A percentile compares a stretch with the other conserved stretches of the same genome.
These are phyloP conservation scores for Suhomyces coccinellae DNA, from an alignment of 1,139 yeast genomes.

Conservation along the genomic window DNA sequence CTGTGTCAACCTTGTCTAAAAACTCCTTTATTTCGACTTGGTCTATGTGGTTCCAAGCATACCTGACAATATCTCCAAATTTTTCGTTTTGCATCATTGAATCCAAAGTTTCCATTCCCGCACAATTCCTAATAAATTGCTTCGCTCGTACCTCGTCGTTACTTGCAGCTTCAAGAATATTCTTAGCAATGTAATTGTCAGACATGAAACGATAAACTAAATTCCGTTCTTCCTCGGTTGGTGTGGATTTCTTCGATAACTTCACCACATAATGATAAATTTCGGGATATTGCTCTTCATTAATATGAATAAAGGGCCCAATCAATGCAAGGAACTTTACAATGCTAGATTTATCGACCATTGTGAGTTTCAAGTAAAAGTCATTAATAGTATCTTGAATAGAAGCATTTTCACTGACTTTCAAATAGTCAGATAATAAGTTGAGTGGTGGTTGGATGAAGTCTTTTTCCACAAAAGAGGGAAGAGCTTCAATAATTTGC, in stretches of 20 bases:
- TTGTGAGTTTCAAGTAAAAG: slow-evolving; percentile 29
- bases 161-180: slow-evolving; percentile 10
- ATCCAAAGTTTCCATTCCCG: background rate
- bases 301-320: slow-evolving; percentile 1
- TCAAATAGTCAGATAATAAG: slow-evolving; percentile 18
- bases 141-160: background rate
- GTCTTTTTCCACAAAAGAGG: slow-evolving; percentile 29
- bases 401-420: slow-evolving; percentile 1
- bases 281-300: slow-evolving; percentile 11
- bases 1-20: slow-evolving; percentile 2
- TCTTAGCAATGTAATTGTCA: slow-evolving; percentile 15
- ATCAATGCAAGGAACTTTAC: slow-evolving; percentile 11
- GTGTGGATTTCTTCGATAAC: slow-evolving; percentile 11
- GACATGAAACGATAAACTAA: slow-evolving; percentile 30
- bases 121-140: slow-evolving; percentile 1
- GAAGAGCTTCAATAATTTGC: slow-evolving; percentile 19
- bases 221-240: slow-evolving; percentile 13
- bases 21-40: slow-evolving; percentile 15
- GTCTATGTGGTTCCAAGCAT: slow-evolving; percentile 15
- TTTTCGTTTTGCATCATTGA: background rate
- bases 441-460: slow-evolving; percentile 28
- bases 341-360: slow-evolving; percentile 9
- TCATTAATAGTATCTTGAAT: slow-evolving; percentile 30
- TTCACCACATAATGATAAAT: slow-evolving; percentile 12
- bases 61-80: slow-evolving; percentile 7